Evolutionary conservation across 1,284 basidiomycete species (phyloP).

Genomic region (Ceratobasidium sp.): DNA sequence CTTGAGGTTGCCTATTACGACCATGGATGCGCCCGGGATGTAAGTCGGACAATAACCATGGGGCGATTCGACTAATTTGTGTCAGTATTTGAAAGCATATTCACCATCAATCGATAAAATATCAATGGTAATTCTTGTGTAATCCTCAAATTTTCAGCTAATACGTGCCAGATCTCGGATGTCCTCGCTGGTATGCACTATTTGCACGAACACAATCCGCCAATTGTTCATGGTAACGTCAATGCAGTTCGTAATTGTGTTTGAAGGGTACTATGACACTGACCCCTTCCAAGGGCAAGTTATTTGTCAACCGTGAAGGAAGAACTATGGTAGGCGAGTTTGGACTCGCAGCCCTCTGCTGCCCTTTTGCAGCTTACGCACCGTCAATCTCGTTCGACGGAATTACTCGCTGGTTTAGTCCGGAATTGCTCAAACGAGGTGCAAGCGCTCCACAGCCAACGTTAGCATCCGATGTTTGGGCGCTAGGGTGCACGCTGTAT

Average conservation of each 20-base stretch:
- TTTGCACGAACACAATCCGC: conserved; percentile 11
- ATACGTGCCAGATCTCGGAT: neutral
- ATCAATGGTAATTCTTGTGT: neutral
- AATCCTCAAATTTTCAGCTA: neutral
- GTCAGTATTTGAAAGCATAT: neutral
- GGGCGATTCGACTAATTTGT: neutral
- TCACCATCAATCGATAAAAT: neutral
- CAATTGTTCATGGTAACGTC: conserved; percentile 11
- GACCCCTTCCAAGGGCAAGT: neutral
- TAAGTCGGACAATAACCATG: neutral
- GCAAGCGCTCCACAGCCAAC: neutral
- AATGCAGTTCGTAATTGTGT: neutral
- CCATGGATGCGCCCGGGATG: conserved; percentile 2
- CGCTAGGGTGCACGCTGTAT: conserved; percentile 4
- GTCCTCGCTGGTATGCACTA: conserved; percentile 7
- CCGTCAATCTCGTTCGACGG: neutral
- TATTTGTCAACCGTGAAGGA: neutral
- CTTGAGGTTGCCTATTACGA: conserved; percentile 14
- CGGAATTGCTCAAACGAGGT: neutral
- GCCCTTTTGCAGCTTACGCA: neutral
- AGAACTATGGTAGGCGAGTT: neutral
- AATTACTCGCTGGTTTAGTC: conserved; percentile 6
- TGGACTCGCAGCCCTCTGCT: neutral
- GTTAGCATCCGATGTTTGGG: neutral
- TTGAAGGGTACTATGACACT: neutral